Evolutionary conservation across 192 early-diverging fungal genomes (phyloP).

Genomic region (Lobosporangium transversale): DNA sequence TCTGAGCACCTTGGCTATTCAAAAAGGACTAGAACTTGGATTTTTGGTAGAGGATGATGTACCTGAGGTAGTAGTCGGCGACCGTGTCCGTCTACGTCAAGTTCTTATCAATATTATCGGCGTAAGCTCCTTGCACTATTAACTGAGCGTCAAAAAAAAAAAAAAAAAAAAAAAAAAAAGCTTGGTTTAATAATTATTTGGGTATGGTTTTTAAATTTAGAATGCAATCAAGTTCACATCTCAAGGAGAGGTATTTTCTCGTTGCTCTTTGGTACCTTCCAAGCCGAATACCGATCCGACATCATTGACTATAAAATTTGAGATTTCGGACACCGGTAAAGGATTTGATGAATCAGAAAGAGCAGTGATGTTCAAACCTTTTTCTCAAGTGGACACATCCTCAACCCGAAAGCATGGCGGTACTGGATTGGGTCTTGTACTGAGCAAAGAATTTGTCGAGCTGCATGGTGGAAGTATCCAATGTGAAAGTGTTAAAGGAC

Average conservation of each 20-base stretch:
- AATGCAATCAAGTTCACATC: slow-evolving; percentile 89
- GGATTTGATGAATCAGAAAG: slow-evolving; percentile 81
- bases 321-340: slow-evolving; percentile 83
- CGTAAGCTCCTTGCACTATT: slow-evolving; percentile 44
- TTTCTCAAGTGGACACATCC: slow-evolving; percentile 85
- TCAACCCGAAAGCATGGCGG: slow-evolving; percentile 85
- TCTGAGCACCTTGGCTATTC: slow-evolving; percentile 74
- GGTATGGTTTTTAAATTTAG: slow-evolving; percentile 46
- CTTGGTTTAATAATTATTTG: too few relatives aligned
- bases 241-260: slow-evolving; percentile 72
- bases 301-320: slow-evolving; percentile 68
- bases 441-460: slow-evolving; percentile 80
- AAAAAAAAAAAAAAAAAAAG: too few relatives aligned
- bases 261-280: slow-evolving; percentile 56
- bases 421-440: slow-evolving; percentile 85
- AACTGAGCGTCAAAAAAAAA: too few relatives aligned
- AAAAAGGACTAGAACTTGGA: slow-evolving; percentile 74
- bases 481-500: slow-evolving; percentile 73
- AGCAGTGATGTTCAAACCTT: slow-evolving; percentile 81
- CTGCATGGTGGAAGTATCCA: slow-evolving; percentile 80
- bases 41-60: slow-evolving; percentile 79
- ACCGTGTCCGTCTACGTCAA: slow-evolving; percentile 80
- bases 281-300: slow-evolving; percentile 24
- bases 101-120: slow-evolving; percentile 83
- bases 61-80: slow-evolving; percentile 74